Evolutionary conservation across 2,329 filamentous ascomycete species (phyloP), one percentile per base, ranked within the genome.

Genomic region (Penicillium palitans): DNA sequence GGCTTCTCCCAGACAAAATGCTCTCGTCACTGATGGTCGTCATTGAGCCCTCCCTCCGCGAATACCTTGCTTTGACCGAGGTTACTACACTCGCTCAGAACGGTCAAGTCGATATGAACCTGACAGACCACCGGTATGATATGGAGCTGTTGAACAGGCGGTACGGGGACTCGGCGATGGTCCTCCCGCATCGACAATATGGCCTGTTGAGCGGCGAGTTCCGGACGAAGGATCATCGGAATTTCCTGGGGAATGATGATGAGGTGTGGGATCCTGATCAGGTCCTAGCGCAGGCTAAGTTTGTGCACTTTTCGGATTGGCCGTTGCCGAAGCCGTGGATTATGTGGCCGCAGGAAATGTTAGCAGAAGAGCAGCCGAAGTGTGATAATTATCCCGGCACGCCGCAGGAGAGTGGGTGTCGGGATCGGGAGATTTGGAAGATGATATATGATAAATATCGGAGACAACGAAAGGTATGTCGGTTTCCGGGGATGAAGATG

Each of bases 281-380:
- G 41, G 79, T 80, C 1, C 77, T 84, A 52, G 79, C 79, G 15
- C 85, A 89, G 65, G 84, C 86, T 7, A 89, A 88, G 61, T 79
- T 88, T 6, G 76, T 90, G 2, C 88, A 90, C 70, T 90, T 90
- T 70, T 87, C 84, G 13, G 88, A 91, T 67, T 89, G 84, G 84
- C 88, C 88, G 1, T 65, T 89, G 6, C 86, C 87, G 0, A 90
- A 90, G 63, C 84, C 84, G 2, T 86, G 84, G 83, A 72, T 84
- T 6, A 75, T 76, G 73, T 76, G 73, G 73, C 71, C 73, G 19
- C 69, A 68, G 31, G 64, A 69, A 21, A 56, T 70, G 50, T 52
- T 76, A 25, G 67, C 68, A 1, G 66, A 72, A 39, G 66, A 72
- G 53, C 63, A 73, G 54, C 74, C 74, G 1, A 69, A 66, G 49